Evolutionary conservation across 345 rosid genomes (phyloP), one percentile per base, ranked within the genome.

Genomic region (Eucalyptus marginata): DNA sequence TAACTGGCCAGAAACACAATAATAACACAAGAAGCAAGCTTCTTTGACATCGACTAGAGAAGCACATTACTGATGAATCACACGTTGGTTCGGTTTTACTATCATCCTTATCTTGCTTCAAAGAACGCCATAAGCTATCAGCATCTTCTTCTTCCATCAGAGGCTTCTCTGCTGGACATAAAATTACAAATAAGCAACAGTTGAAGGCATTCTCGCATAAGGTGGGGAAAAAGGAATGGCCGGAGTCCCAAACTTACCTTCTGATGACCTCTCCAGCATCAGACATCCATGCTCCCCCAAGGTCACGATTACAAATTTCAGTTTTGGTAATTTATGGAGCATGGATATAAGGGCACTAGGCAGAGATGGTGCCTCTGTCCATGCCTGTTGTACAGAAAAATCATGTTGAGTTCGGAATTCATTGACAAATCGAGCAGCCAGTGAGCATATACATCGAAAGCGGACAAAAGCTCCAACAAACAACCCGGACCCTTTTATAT

Each of bases 271-370:
- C 92, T 96, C 93, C 62, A 97, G 90, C 99, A 96, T 96, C 93
- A 97, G 88, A 91, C 98, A 96, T 90, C 99, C 99, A 59, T 94
- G 94, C 89, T 93, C 98, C 81, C 99, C 99, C 92, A 96, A 92
- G 87, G 99, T 97, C 88, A 95, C 97, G 87, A 96, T 94, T 88
- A 93, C 99, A 90, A 96, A 96, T 92, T 95, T 94, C 66, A 97
- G 44, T 58, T 93, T 94, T 14, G 97, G 99, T 92, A 97, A 91
- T 91, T 91, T 94, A 90, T 94, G 89, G 91, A 96, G 93, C 95
- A 97, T 94, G 90, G 96, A 94, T 90, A 95, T 90, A 87, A 97
- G 99, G 49, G 99, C 96, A 88, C 91, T 92, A 31, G 96, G 93
- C 90, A 92, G 51, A 33, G 99, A 93, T 44, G 96, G 90, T 46